phyloP scores from a whole-genome alignment of 2,329 filamentous ascomycete genomes.

The Podosphaera aphanis region DNA sequence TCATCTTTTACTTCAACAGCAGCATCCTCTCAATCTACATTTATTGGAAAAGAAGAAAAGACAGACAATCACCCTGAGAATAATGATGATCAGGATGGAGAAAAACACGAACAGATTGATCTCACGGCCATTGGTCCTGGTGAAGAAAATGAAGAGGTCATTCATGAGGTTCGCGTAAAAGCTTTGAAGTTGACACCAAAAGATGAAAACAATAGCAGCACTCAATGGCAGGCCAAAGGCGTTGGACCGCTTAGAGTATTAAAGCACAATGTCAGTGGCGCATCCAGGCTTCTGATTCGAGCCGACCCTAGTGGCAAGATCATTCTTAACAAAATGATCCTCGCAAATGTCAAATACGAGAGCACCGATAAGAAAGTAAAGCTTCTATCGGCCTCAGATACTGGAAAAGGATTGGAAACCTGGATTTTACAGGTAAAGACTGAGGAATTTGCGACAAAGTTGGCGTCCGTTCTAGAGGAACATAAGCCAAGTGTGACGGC shows the following conservation, averaged over 20 bases:
- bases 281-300: conserved; percentile 45
- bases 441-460: conserved; percentile 24
- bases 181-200: conserved; percentile 36
- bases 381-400: conserved; percentile 31
- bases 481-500: too few species aligned
- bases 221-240: conserved; percentile 45
- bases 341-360: conserved; percentile 39
- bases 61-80: conserved; percentile 13
- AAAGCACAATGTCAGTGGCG: conserved; percentile 45
- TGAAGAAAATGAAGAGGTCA: conserved; percentile 47
- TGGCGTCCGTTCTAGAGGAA: conserved; percentile 17
- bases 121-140: conserved; percentile 41
- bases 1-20: conserved; percentile 15
- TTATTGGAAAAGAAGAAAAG: conserved; percentile 10
- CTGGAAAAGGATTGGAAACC: conserved; percentile 36
- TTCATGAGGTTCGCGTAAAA: conserved; percentile 50
- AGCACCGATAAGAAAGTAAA: conserved; percentile 35
- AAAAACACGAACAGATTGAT: conserved; percentile 44
- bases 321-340: conserved; percentile 44
- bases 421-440: conserved; percentile 53
- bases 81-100: conserved; percentile 23
- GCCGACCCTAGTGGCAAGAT: conserved; percentile 54
- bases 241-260: conserved; percentile 49
- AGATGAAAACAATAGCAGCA: conserved; percentile 23
- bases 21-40: conserved; percentile 14